Percentiles rank a stretch among this genome's conserved stretches.
These are phyloP conservation scores for Ustilago bromivora DNA, from an alignment of 1,284 basidiomycete species.

Conservation along the genomic window DNA sequence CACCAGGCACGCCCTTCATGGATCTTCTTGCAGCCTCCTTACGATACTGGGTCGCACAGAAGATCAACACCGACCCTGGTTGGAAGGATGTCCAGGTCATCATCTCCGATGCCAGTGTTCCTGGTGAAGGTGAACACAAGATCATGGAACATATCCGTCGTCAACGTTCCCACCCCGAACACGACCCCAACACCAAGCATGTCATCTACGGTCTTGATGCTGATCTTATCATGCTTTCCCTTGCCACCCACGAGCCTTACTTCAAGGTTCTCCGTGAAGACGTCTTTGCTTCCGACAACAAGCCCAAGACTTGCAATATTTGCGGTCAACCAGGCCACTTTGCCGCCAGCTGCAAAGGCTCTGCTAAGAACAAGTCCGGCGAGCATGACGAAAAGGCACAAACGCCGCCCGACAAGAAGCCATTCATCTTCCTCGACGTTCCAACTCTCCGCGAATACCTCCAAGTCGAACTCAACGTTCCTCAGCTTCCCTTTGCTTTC, in stretches of 20 bases:
- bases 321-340: constrained; percentile 96
- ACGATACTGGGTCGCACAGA: constrained; percentile 95
- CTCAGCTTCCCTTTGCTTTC: constrained; percentile 85
- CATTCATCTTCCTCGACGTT: constrained; percentile 99
- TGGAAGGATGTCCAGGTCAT: constrained; percentile 89
- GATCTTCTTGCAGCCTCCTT: constrained; percentile 86
- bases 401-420: constrained; percentile 81
- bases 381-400: constrained; percentile 71
- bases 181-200: constrained; percentile 94
- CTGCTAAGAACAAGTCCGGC: constrained; percentile 68
- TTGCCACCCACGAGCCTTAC: constrained; percentile 97
- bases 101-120: constrained; percentile 95
- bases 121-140: constrained; percentile 99
- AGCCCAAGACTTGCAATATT: constrained; percentile 79
- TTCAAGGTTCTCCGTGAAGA: constrained; percentile 98
- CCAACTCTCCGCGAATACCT: constrained; percentile 95
- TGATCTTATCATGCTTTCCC: constrained; percentile 97
- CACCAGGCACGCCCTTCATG: constrained; percentile 98
- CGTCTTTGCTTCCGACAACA: constrained; percentile 82
- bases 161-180: constrained; percentile 84
- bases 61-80: constrained; percentile 92
- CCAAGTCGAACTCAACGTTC: constrained; percentile 89
- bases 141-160: constrained; percentile 98
- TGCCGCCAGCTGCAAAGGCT: constrained; percentile 84
- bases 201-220: constrained; percentile 99